These are phyloP conservation scores for Diplocarpon rosae DNA, from an alignment of 2,329 filamentous ascomycete genomes.

Conservation along the genomic window DNA sequence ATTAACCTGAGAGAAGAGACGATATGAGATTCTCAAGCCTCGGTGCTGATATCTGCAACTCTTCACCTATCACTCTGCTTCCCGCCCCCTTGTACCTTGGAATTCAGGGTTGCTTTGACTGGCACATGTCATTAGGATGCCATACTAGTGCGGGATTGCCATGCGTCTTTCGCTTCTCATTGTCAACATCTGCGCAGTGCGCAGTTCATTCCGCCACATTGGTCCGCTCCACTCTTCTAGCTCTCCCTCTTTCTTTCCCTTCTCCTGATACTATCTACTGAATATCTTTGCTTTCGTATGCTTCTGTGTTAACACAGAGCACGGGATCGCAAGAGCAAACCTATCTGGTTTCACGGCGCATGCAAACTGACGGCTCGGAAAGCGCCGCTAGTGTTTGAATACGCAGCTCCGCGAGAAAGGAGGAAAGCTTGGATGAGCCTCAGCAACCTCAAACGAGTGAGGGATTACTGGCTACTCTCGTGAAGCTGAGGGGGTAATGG, in stretches of 20 bases:
- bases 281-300: not conserved
- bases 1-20: slow-evolving; percentile 2
- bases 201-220: slow-evolving; percentile 10
- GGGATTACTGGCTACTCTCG: no score
- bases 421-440: not conserved
- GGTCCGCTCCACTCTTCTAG: slow-evolving; percentile 7
- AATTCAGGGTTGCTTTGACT: slow-evolving; percentile 14
- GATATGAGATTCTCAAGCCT: slow-evolving; percentile 1
- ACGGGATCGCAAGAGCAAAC: slow-evolving; percentile 6
- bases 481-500: slow-evolving; percentile 3
- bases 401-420: not conserved
- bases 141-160: slow-evolving; percentile 9
- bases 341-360: slow-evolving; percentile 5
- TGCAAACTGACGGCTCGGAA: slow-evolving; percentile 11
- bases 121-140: slow-evolving; percentile 18
- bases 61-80: slow-evolving; percentile 5
- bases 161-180: slow-evolving; percentile 8
- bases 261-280: slow-evolving; percentile 1
- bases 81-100: slow-evolving; percentile 1
- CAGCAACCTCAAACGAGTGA: slow-evolving; percentile 1
- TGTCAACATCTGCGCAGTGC: not conserved
- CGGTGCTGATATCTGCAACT: slow-evolving; percentile 7
- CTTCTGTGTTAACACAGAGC: not conserved
- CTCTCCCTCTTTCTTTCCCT: not conserved
- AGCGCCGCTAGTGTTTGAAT: slow-evolving; percentile 1